Base-by-base conservation (phyloP, 805 yeast species). In the Saccharomycopsis microspora region DNA sequence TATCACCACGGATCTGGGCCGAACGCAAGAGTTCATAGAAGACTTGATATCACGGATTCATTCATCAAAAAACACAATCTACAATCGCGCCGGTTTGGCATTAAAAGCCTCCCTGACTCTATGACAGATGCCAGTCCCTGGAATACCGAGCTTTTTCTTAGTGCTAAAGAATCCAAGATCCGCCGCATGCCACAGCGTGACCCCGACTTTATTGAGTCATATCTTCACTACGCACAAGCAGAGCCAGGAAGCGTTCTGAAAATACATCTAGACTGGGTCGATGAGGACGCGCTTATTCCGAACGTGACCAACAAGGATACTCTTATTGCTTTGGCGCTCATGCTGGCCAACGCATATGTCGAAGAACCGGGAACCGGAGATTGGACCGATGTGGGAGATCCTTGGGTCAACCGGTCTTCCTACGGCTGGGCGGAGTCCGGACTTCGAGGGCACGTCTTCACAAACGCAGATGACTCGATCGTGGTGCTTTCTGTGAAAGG, bases 281-380 rank as follows among this genome's bases (percentile, higher is more conserved):
- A 71, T 41, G 72, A 69, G n/a, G 65, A 67, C 1, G 64, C 64
- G 11, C 70, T 81, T 1, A 73, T 83, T 1, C 98, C 98, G 0
- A 76, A 93, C 55, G 66, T 90, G 5, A 66, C 78, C 1, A 96
- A 89, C 62, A 74, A 74, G 46, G 78, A 77, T 38, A 85, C 96
- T 0, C 61, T 90, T 3, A 67, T 89, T 3, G 66, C 84, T 1
- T 64, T 90, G 39, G 97, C 97, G 0, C 63, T 80, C 46, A 84
- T 90, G 78, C 78, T 96, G 0, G 85, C 95, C 1, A 84, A 93
- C 61, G 97, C 97, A 3, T 93, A 90, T 59, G 95, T 87, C 3
- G 72, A 75, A 42, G 66, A 76, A 32, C 97, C 97, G 3, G 59
- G 65, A 4, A 75, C 79, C 29, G 89, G 88, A 42, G 94, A 86